Evolutionary conservation across 306 rosid genomes (phyloP).

Genomic region (cucumber (Cucumis sativus)): DNA sequence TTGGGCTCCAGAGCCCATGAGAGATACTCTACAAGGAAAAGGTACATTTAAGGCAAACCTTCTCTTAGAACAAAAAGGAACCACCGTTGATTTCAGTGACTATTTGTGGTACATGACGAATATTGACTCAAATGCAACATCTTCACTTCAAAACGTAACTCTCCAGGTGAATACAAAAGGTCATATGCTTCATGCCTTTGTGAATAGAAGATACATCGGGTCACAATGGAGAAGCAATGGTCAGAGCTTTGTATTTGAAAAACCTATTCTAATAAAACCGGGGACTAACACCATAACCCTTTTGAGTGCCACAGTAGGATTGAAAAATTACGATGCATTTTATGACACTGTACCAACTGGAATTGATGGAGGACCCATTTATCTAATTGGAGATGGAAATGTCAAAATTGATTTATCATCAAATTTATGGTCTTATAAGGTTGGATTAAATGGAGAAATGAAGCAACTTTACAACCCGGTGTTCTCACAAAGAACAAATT

Average conservation of each 20-base stretch:
- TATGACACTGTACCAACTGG: not conserved
- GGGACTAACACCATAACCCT: not conserved
- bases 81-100: not conserved
- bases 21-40: not conserved
- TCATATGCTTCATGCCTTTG: not conserved
- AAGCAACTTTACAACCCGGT: not conserved
- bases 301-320: not conserved
- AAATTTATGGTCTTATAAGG: not conserved
- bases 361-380: not conserved
- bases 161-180: not conserved
- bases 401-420: not conserved
- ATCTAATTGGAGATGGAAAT: not conserved
- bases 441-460: not conserved
- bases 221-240: not conserved
- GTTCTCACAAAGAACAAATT: not conserved
- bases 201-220: not conserved
- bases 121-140: not conserved
- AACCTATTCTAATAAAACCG: no score
- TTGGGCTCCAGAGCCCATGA: not conserved
- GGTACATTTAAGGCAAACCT: not conserved
- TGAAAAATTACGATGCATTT: not conserved
- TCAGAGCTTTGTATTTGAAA: not conserved
- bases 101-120: not conserved
- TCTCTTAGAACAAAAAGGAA: not conserved
- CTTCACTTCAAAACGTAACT: not conserved